Base-by-base conservation (phyloP, 2,329 filamentous ascomycete species). In the Cladosporium sphaerospermum region DNA sequence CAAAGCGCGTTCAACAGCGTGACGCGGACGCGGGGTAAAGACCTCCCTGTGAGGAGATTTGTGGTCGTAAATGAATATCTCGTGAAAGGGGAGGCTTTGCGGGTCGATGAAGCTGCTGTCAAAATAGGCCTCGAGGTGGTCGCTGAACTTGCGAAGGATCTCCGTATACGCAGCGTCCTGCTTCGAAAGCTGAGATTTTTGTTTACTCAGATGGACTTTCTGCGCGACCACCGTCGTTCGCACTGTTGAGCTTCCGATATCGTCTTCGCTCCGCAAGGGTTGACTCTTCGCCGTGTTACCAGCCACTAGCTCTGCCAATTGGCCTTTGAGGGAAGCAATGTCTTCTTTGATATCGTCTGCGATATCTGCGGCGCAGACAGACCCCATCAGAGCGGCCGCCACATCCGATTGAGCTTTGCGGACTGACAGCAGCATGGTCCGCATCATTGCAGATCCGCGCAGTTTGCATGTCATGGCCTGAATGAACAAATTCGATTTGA, bases 151-250 rank as follows among this genome's bases (percentile, higher is more conserved):
- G 58, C 86, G 80, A 4, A 91, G 75, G 9, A 88, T 69, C 19
- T 75, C 71, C 13, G 87, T 89, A 64, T 89, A 89, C 4, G 79
- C 77, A 58, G 80, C 82, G 69, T 92, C 88, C 59, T 85, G 77
- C 42, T 84, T 78, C 0, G 85, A 87, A 28, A 92, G 76, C 3
- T 80, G 75, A 1, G 86, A 83, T 59, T 84, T 84, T 65, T 90
- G 84, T 57, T 83, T 86, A 69, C 85, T 89, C 39, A 93, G 76
- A 63, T 90, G 84, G 14, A 93, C 87, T 65, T 88, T 87, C 64
- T 92, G 87, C 13, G 87, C 87, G 47, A 92, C 82, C 32, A 92
- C 82, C 0, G 88, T 92, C 1, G 88, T 89, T 42, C 89, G 79
- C 39, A 89, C 71, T 41, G 86, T 82, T 58, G 82, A 84, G 69